phyloP scores from a whole-genome alignment of 169 alveolate genomes.

The Besnoitia besnoiti region DNA sequence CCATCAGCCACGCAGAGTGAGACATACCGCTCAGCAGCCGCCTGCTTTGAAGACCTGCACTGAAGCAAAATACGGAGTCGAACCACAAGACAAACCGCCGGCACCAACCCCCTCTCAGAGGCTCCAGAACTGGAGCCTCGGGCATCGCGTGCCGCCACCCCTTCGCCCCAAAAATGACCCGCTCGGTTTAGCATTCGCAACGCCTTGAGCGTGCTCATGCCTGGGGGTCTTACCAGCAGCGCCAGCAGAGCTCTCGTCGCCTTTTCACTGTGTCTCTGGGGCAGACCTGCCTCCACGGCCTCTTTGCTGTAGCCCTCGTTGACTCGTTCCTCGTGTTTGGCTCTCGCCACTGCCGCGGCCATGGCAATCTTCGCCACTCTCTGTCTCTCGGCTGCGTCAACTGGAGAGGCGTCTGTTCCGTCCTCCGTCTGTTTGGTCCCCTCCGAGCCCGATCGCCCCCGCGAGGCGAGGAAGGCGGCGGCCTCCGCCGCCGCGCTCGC shows the following conservation, averaged over 20 bases:
- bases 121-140: too few species aligned
- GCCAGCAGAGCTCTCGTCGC: neutral
- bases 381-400: neutral
- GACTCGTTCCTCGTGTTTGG: neutral
- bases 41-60: too few species aligned
- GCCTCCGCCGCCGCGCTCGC: neutral
- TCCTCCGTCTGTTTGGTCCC: neutral
- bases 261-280: neutral
- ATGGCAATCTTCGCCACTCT: neutral
- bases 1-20: neutral
- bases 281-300: neutral
- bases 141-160: too few species aligned
- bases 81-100: too few species aligned
- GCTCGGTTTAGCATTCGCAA: too few species aligned
- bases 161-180: too few species aligned
- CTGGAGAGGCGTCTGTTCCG: neutral
- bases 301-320: neutral
- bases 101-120: too few species aligned
- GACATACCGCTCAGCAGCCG: neutral
- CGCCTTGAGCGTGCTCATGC: too few species aligned
- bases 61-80: too few species aligned
- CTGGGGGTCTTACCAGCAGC: neutral
- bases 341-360: neutral
- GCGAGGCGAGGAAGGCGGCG: neutral
- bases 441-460: neutral